These are phyloP conservation scores for Hortiboletus rubellus DNA, from an alignment of 1,284 basidiomycete genomes.

Conservation along the genomic window DNA sequence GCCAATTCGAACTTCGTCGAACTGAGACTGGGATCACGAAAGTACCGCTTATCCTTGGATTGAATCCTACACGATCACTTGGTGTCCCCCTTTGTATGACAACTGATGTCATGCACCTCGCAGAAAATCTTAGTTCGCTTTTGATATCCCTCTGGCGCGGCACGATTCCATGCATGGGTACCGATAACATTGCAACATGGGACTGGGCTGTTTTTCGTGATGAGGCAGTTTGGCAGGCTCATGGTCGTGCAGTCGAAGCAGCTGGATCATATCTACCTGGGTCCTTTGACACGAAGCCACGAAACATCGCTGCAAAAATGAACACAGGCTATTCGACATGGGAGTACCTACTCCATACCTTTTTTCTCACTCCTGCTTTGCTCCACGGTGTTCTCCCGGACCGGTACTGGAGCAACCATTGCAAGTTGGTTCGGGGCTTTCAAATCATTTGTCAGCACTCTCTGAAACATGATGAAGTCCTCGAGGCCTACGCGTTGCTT, in stretches of 20 bases:
- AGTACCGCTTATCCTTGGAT: slow-evolving; percentile 14
- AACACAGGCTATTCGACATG: slow-evolving; percentile 9
- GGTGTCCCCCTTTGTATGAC: slow-evolving; percentile 14
- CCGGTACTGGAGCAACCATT: neutral
- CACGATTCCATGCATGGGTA: fast-evolving
- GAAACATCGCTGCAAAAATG: slow-evolving; percentile 5
- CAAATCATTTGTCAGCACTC: neutral
- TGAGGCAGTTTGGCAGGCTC: neutral
- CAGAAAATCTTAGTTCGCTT: neutral
- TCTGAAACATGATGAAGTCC: neutral
- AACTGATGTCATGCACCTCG: neutral
- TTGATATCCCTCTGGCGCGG: neutral
- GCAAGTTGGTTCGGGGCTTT: neutral
- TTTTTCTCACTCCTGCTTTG: neutral
- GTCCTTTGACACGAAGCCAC: neutral
- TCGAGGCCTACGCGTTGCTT: too few species aligned
- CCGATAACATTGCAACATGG: neutral
- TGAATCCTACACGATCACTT: neutral
- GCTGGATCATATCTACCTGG: neutral
- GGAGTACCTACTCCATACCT: neutral
- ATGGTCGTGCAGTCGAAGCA: neutral
- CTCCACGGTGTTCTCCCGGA: neutral
- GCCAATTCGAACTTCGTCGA: neutral
- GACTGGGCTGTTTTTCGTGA: slow-evolving; percentile 4
- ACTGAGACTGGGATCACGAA: slow-evolving; percentile 18